Evolutionary conservation across 352 stramenopile genomes (phyloP), one percentile per base, ranked within the genome.

Genomic region (Hyaloperonospora arabidopsidis): DNA sequence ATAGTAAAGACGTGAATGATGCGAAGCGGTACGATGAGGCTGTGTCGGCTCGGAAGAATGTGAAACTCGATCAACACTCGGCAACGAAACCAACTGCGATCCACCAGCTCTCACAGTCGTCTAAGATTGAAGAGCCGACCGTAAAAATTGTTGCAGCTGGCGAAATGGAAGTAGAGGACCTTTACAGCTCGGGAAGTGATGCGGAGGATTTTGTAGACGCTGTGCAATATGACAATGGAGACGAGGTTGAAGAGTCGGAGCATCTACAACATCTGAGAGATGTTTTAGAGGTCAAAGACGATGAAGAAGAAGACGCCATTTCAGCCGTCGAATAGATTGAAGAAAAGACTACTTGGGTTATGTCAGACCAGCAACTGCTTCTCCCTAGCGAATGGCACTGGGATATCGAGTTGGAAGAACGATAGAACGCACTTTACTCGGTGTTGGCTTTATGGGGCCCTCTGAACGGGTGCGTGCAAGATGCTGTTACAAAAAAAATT

Each of bases 261-360:
- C 78, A 90, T 48, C 50, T 92, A 18, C 82, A 94, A 46, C 84
- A 95, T 62, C 57, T 95, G 14, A 76, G 79, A 2, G 86, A 95
- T 28, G 74, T 95, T 40, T 80, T 82, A 36, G 76, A 87, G 47
- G 54, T 88, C 32, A 61, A 74, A n/a, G 65, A 81, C 12, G 57
- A 61, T 14, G 66, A 84, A 18, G 35, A 62, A 14, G 52, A 54
- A 4, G 67, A 62, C 1, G 25, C 11, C 1, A 28, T 53, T n/a
- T 48, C 66, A 6, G 48, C n/a, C 3, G 49, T 72, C 1, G 67
- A 66, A 5, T 60, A 72, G 5, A 19, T 49, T 21, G 55, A 75
- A 18, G 59, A 80, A 0, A 57, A 68, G 14, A 12, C 34, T 34
- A 25, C 41, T 5, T 72, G 61, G 57, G 45, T 25, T 15, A 7